A percentile compares a stretch with the other conserved stretches of the same genome.
phyloP scores from a whole-genome alignment of 2,329 filamentous ascomycete species.

The Graphilbum ipis-grandicollis region DNA sequence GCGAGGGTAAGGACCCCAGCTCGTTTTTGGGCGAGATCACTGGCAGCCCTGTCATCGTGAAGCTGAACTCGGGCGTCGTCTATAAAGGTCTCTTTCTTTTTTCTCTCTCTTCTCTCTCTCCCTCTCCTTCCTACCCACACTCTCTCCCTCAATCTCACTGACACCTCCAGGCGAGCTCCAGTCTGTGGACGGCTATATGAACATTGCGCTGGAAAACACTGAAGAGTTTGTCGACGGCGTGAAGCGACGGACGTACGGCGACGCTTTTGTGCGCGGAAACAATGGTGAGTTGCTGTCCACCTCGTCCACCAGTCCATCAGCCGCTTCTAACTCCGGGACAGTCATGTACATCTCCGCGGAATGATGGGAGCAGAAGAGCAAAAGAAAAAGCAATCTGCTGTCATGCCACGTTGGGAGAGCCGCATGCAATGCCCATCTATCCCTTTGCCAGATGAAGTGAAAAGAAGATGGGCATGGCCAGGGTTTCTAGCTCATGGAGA shows the following conservation, averaged over 20 bases:
- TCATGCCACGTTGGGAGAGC: no score
- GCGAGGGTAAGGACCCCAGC: constrained; percentile 79
- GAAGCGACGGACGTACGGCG: constrained; percentile 70
- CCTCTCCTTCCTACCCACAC: neutral
- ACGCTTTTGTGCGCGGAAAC: constrained; percentile 91
- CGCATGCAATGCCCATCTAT: no score
- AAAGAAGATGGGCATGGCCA: no score
- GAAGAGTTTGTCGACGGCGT: constrained; percentile 79
- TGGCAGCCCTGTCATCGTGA: constrained; percentile 83
- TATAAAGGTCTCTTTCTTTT: constrained; percentile 99
- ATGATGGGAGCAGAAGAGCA: constrained; percentile 1
- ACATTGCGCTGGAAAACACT: constrained; percentile 93
- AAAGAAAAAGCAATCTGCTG: no score
- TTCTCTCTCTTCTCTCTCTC: no score
- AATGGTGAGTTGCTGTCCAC: constrained; percentile 44
- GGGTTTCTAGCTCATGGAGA: no score
- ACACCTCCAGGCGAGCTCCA: constrained; percentile 71
- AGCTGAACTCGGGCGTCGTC: constrained; percentile 94
- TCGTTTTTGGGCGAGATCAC: constrained; percentile 90
- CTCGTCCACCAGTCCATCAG: neutral
- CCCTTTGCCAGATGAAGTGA: no score
- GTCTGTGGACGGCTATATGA: constrained; percentile 98
- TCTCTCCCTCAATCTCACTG: neutral
- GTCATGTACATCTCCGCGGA: constrained; percentile 58
- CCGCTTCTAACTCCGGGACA: constrained; percentile 16